phyloP scores from a whole-genome alignment of 23 red algal species.

The Agarophyton chilense region DNA sequence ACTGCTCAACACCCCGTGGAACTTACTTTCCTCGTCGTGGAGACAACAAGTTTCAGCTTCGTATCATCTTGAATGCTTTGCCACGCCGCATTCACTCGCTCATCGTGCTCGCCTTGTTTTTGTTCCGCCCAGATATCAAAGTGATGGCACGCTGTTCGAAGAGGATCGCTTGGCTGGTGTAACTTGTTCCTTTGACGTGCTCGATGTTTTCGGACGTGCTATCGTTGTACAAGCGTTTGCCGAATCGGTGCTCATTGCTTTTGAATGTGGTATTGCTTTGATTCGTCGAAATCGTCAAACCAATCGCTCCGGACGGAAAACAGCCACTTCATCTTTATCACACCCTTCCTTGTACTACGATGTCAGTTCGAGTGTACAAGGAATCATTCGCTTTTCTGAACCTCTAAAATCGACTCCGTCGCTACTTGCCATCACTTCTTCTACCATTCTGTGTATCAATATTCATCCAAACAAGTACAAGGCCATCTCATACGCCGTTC shows the following conservation, averaged over 20 bases:
- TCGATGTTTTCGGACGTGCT: slow-evolving; percentile 26
- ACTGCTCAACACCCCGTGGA: slow-evolving; percentile 15
- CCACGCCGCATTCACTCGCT: background rate
- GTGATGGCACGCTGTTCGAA: background rate
- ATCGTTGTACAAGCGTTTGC: slow-evolving; percentile 10
- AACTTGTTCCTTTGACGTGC: background rate
- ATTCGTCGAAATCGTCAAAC: background rate
- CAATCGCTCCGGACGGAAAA: background rate
- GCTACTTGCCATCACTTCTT: slow-evolving; percentile 11
- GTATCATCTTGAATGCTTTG: background rate
- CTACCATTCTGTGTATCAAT: slow-evolving; percentile 3
- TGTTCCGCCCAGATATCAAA: slow-evolving; percentile 11
- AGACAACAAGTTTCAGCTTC: slow-evolving; percentile 35
- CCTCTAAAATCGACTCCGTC: background rate
- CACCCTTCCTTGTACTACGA: background rate
- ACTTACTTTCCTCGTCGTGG: background rate
- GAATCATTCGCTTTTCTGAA: background rate
- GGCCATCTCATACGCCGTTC: background rate
- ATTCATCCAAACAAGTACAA: background rate
- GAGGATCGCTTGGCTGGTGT: background rate
- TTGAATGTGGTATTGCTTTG: slow-evolving; percentile 5
- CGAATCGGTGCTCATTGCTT: slow-evolving; percentile 17
- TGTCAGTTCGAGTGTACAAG: background rate
- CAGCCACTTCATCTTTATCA: background rate
- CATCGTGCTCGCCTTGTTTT: background rate